Percentiles rank a stretch among this genome's conserved stretches.
These are phyloP conservation scores for Naganishia kalamii DNA, from an alignment of 768 basidiomycete genomes.

Conservation along the genomic window DNA sequence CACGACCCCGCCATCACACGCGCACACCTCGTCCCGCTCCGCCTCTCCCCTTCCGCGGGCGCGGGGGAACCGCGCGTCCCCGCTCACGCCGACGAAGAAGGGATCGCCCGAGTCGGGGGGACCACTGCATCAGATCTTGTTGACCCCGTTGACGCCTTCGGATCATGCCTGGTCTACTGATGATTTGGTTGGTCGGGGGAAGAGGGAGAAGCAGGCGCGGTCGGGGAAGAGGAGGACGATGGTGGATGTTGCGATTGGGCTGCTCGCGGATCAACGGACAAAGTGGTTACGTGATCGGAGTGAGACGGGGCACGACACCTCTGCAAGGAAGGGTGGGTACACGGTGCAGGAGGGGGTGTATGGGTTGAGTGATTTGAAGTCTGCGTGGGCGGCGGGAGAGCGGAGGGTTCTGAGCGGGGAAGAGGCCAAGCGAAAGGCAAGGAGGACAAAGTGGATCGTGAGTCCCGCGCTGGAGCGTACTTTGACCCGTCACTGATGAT, in stretches of 20 bases:
- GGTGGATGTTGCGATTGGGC: not conserved
- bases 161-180: conserved; percentile 5
- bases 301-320: not conserved
- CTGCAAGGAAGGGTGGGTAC: too few species aligned
- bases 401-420: not conserved
- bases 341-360: not conserved
- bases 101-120: conserved; percentile 5
- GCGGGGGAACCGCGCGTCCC: not conserved
- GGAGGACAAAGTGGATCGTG: conserved; percentile 11
- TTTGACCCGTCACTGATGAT: not conserved
- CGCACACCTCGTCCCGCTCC: not conserved
- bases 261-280: not conserved
- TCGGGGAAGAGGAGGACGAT: not conserved
- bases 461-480: not conserved
- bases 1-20: not conserved
- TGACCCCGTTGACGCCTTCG: conserved; percentile 1
- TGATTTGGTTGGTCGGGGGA: not conserved
- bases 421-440: not conserved
- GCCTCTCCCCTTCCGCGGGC: conserved; percentile 2
- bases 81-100: not conserved
- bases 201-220: not conserved
- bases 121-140: conserved; percentile 11
- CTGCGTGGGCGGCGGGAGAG: not conserved
- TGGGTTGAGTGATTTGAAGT: conserved; percentile 4
- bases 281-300: not conserved